phyloP scores from a whole-genome alignment of 352 stramenopile genomes.

The Globisporangium echinulatum region DNA sequence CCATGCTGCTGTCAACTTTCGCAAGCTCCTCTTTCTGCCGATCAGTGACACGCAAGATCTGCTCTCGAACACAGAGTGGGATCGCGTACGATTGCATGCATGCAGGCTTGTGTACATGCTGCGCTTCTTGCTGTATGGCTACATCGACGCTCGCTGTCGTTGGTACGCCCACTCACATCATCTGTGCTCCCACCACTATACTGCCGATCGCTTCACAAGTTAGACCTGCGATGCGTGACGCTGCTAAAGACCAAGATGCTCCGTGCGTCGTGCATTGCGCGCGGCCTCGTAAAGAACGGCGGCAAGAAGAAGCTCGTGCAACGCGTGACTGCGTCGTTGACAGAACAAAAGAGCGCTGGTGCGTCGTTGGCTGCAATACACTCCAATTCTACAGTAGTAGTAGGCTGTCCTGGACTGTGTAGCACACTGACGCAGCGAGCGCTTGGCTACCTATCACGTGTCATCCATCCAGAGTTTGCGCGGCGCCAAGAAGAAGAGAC shows the following conservation, averaged over 20 bases:
- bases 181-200: not conserved
- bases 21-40: constrained; percentile 71
- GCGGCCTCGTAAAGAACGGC: constrained; percentile 54
- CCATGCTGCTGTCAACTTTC: constrained; percentile 69
- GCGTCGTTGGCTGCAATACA: not conserved
- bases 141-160: too few relatives aligned
- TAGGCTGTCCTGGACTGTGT: too few relatives aligned
- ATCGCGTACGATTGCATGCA: constrained; percentile 26
- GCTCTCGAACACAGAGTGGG: constrained; percentile 62
- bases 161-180: not conserved
- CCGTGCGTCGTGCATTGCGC: constrained; percentile 65
- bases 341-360: constrained; percentile 53
- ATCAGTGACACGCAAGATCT: constrained; percentile 62
- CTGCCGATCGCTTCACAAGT: constrained; percentile 16
- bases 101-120: not conserved
- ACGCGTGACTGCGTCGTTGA: constrained; percentile 48
- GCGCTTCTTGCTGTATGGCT: not conserved
- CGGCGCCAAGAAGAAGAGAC: constrained; percentile 51
- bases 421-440: too few relatives aligned
- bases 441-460: too few relatives aligned
- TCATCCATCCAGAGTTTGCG: constrained; percentile 35
- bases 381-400: too few relatives aligned
- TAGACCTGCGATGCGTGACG: constrained; percentile 72
- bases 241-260: constrained; percentile 85
- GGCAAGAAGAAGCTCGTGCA: constrained; percentile 56